phyloP scores from a whole-genome alignment of 108 stramenopile species.

The Stephanodiscus minutulus region DNA sequence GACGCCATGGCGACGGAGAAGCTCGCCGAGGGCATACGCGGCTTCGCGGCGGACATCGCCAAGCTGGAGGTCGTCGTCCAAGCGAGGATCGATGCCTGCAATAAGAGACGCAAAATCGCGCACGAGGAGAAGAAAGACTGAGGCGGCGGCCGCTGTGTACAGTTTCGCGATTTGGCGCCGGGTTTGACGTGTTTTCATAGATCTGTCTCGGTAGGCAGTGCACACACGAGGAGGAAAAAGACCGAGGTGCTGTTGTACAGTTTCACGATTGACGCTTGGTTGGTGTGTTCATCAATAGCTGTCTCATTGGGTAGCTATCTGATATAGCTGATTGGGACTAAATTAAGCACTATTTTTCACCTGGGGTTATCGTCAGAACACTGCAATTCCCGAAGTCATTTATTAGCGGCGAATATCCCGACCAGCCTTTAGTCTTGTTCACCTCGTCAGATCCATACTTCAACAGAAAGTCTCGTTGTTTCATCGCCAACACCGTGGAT shows the following conservation, averaged over 20 bases:
- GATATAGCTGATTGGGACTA: not conserved
- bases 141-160: not conserved
- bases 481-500: constrained; percentile 41
- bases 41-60: constrained; percentile 91
- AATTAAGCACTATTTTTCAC: constrained; percentile 8
- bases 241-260: not conserved
- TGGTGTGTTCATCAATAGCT: not conserved
- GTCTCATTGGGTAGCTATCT: not conserved
- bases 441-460: constrained; percentile 65
- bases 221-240: not conserved
- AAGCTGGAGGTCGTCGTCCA: constrained; percentile 93
- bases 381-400: constrained; percentile 85
- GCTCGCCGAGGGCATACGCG: constrained; percentile 97
- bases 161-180: not conserved
- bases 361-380: constrained; percentile 58
- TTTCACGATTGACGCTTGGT: not conserved
- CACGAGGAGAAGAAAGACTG: constrained; percentile 2
- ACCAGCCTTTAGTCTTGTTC: constrained; percentile 73
- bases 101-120: constrained; percentile 13
- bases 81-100: constrained; percentile 58
- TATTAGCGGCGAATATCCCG: constrained; percentile 78
- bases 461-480: constrained; percentile 75
- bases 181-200: not conserved
- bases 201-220: not conserved
- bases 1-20: constrained; percentile 99